phyloP scores from a whole-genome alignment of 768 basidiomycete species.

The Botryobasidium botryosum region DNA sequence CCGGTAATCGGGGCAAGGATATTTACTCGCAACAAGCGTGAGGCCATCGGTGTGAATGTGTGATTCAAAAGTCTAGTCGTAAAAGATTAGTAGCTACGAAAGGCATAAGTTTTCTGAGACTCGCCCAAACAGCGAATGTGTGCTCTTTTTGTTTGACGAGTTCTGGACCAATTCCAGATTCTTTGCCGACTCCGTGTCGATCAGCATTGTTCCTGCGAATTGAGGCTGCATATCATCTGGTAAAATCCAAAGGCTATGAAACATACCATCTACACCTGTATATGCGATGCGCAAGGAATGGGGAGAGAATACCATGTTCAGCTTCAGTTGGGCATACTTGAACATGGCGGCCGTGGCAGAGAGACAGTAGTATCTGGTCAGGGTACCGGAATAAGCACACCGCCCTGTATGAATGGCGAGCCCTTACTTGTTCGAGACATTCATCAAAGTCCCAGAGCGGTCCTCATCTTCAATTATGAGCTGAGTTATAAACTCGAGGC shows the following conservation, averaged over 20 bases:
- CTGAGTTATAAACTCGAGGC: slow-evolving; percentile 62
- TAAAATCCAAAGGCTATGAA: not conserved
- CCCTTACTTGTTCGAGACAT: slow-evolving; percentile 60
- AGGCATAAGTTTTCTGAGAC: slow-evolving; percentile 7
- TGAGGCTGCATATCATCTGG: not conserved
- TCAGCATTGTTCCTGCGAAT: slow-evolving; percentile 69
- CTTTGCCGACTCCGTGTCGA: slow-evolving; percentile 74
- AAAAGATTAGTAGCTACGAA: not conserved
- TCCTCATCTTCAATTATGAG: slow-evolving; percentile 70
- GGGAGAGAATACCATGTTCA: slow-evolving; percentile 53
- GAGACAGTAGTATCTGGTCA: slow-evolving; percentile 65
- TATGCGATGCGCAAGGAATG: slow-evolving; percentile 60
- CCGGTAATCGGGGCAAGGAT: slow-evolving; percentile 71
- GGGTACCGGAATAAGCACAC: not conserved
- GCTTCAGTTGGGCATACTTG: slow-evolving; percentile 56
- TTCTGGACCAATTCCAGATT: slow-evolving; percentile 85
- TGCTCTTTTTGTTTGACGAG: slow-evolving; percentile 42
- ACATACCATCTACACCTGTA: slow-evolving; percentile 43
- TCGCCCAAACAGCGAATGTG: slow-evolving; percentile 69
- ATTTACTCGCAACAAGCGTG: slow-evolving; percentile 59
- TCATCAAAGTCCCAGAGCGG: slow-evolving; percentile 59
- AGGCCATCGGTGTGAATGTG: slow-evolving; percentile 82
- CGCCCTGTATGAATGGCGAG: not conserved
- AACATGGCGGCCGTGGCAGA: slow-evolving; percentile 77
- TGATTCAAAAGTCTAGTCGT: slow-evolving; percentile 46